Base-by-base conservation (phyloP, 2,329 filamentous ascomycete species). In the Xylaria arbuscula region DNA sequence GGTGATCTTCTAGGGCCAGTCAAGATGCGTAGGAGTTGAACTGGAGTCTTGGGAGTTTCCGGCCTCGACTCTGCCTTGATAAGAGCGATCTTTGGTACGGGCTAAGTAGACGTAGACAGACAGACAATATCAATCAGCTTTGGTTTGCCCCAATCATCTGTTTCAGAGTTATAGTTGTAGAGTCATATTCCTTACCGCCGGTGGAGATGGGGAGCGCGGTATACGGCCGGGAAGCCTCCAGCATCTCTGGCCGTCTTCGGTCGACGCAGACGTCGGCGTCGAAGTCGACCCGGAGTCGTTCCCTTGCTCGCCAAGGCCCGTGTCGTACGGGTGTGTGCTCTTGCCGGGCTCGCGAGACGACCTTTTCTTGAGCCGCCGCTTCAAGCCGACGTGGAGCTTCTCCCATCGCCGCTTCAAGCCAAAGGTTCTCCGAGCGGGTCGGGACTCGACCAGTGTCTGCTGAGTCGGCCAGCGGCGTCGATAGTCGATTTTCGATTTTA, bases 291-390 rank as follows among this genome's bases (percentile, higher is more conserved):
- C 24, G 34, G 22, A 56, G 40, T 32, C 17, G 34, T 22, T 72
- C 51, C 40, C 51, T 32, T n/a, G n/a, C 15, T 57, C 48, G 56
- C 64, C 66, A 40, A 75, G 40, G 0, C 71, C 75, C 4, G 76
- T 78, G 48, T 78, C 76, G 55, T 78, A 78, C 0, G 77, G 77
- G 36, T 78, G 74, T 13, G 72, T 78, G 65, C 76, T 78, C 56
- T 73, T 72, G 5, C 77, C 77, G 1, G 76, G 76, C 28, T 64
- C 61, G 4, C 38, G 54, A 10, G 56, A 51, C 50, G 34, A 11
- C 13, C 28, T 66, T 47, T 34, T 66, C 45, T 34, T 61, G 40
- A 66, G 57, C 51, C 56, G 45, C 22, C 19, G 48, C 34, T 40
- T 53, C 47, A 55, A 60, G 22, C 13, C 9, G 8, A 7, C 19